Conservation (phyloP, 768 basidiomycete genomes). For the Candolleomyces efflorescens region DNA sequence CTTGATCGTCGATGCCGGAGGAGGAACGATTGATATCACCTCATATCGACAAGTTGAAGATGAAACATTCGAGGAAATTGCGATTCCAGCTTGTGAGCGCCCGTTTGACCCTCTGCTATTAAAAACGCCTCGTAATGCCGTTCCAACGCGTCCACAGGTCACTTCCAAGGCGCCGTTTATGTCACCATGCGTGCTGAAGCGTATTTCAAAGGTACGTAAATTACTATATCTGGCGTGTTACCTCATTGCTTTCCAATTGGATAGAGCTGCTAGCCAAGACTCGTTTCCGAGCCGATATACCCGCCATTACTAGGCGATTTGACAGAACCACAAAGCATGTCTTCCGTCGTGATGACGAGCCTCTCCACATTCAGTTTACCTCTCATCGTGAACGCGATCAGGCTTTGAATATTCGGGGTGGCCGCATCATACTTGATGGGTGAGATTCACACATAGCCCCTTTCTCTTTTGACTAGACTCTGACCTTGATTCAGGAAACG, state of each 20-base stretch:
- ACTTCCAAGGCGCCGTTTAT: slow-evolving; percentile 39
- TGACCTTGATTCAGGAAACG: slow-evolving; percentile 8
- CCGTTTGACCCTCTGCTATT: neutral
- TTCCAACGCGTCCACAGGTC: slow-evolving; percentile 22
- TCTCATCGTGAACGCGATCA: slow-evolving; percentile 32
- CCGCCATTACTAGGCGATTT: slow-evolving; percentile 33
- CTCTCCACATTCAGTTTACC: slow-evolving; percentile 41
- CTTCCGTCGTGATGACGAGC: slow-evolving; percentile 30
- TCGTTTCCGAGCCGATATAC: slow-evolving; percentile 31
- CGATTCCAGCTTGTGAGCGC: slow-evolving; percentile 30
- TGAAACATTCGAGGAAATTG: slow-evolving; percentile 37
- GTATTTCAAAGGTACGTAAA: slow-evolving; percentile 27
- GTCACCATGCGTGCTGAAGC: slow-evolving; percentile 34
- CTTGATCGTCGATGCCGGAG: slow-evolving; percentile 55
- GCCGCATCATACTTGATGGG: neutral
- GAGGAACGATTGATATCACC: slow-evolving; percentile 57
- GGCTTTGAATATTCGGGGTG: slow-evolving; percentile 13
- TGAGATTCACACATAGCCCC: too few relatives aligned
- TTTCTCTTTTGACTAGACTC: neutral
- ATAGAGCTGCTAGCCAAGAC: slow-evolving; percentile 33
- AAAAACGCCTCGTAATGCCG: neutral
- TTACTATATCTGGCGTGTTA: too few relatives aligned
- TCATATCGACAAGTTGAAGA: slow-evolving; percentile 35
- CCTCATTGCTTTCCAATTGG: neutral
- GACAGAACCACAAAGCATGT: slow-evolving; percentile 40